Evolutionary conservation across 2,329 filamentous ascomycete species (phyloP), one percentile per base, ranked within the genome.

Genomic region (Fusarium nodosum): DNA sequence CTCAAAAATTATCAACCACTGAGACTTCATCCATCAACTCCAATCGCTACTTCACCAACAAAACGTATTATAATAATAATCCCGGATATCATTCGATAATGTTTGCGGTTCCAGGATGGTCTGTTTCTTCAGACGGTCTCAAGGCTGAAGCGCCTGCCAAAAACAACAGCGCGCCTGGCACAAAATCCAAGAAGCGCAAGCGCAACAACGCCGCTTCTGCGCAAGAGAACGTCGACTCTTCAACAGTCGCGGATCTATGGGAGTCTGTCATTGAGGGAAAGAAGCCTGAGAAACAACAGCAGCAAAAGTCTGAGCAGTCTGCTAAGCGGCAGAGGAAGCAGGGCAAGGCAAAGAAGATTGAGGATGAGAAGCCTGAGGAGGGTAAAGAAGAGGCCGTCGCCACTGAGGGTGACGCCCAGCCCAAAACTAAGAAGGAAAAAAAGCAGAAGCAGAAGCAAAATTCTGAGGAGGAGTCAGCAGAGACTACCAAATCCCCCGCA

Each of bases 51-150:
- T 30, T 52, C n/a, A 52, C 24, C 48, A 41, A 41, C 48, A 52
- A 36, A 38, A 26, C n/a, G 30, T 30, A 45, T 45, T 30, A 30
- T 45, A 20, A 22, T 46, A 46, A 46, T 22, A 46, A 46, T 22
- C 28, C 24, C 59, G 55, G 41, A 41, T 45, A 55, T 47, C 51
- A 33, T 30, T 47, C 24, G 30, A 57, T 70, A 59, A 95, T 98
- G 95, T 98, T 98, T 79, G 91, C 94, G 12, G 94, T 98, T 31
- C 92, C 93, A 75, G 96, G 96, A 72, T 97, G 95, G 94, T 93
- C 93, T 39, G 85, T 97, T 36, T 88, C 93, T 58, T 86, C 90
- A 66, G 87, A 89, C 71, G 83, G 82, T 54, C 87, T 97, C 68
- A 93, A 93, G 80, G 81, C 88, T 31, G 93, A 97, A 80, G 86